phyloP scores from a whole-genome alignment of 345 rosid genomes.

The Hevea brasiliensis region DNA sequence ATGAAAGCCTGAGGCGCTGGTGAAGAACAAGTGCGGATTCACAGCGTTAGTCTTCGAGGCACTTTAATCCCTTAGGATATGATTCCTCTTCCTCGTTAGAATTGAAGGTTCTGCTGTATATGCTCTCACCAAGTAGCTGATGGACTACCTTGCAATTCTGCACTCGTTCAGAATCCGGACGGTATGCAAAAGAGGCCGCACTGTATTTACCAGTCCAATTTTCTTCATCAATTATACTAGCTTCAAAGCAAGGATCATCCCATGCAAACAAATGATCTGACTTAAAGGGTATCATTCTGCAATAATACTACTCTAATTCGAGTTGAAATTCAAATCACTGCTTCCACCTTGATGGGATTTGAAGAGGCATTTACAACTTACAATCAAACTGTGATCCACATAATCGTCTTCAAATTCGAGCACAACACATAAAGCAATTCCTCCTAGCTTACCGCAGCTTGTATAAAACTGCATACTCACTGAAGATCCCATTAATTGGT shows the following conservation, averaged over 20 bases:
- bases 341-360: neutral
- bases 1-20: too few relatives aligned
- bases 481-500: neutral
- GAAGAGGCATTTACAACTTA: constrained; percentile 1
- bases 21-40: too few relatives aligned
- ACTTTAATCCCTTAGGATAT: too few relatives aligned
- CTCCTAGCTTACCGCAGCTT: neutral
- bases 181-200: too few relatives aligned
- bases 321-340: neutral
- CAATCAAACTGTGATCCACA: neutral
- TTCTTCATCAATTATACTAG: neutral
- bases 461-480: constrained; percentile 1
- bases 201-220: neutral
- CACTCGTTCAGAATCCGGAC: too few relatives aligned
- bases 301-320: neutral
- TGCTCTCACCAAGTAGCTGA: too few relatives aligned
- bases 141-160: too few relatives aligned
- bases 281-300: neutral
- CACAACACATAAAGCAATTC: constrained; percentile 3
- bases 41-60: too few relatives aligned
- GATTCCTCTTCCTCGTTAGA: too few relatives aligned
- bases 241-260: constrained; percentile 4
- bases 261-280: constrained; percentile 7
- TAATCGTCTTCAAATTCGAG: neutral
- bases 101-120: too few relatives aligned